phyloP scores from a whole-genome alignment of 306 rosid species.

The Senna siamea region DNA sequence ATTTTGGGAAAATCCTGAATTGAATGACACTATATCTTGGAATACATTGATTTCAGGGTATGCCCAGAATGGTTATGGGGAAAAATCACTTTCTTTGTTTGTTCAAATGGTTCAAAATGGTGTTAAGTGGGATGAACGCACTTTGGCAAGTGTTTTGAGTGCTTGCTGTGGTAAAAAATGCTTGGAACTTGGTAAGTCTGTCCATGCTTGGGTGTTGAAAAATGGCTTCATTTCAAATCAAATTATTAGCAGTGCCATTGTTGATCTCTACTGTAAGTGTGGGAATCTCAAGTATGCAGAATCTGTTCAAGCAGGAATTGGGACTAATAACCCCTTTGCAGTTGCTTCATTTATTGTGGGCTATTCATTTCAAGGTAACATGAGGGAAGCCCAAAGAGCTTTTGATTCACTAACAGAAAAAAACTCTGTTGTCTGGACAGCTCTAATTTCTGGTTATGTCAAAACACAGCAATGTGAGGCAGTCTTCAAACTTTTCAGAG shows the following conservation, averaged over 20 bases:
- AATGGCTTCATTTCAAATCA: slow-evolving; percentile 51
- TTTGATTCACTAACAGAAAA: slow-evolving; percentile 62
- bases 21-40: slow-evolving; percentile 72
- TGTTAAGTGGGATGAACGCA: slow-evolving; percentile 59
- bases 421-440: slow-evolving; percentile 69
- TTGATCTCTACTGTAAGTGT: slow-evolving; percentile 77
- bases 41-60: slow-evolving; percentile 78
- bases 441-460: slow-evolving; percentile 72
- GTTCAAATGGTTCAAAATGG: slow-evolving; percentile 55
- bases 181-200: slow-evolving; percentile 59
- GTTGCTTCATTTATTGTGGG: slow-evolving; percentile 64
- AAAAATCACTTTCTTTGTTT: slow-evolving; percentile 63
- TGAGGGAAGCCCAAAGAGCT: slow-evolving; percentile 61
- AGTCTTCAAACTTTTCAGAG: slow-evolving; percentile 64
- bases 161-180: slow-evolving; percentile 65
- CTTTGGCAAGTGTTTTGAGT: slow-evolving; percentile 70
- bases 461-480: slow-evolving; percentile 63
- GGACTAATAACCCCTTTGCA: slow-evolving; percentile 49
- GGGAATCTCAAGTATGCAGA: slow-evolving; percentile 69
- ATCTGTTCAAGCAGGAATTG: slow-evolving; percentile 44
- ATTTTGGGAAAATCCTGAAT: slow-evolving; percentile 52
- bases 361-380: slow-evolving; percentile 68
- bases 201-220: slow-evolving; percentile 72
- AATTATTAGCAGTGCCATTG: slow-evolving; percentile 66
- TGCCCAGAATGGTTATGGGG: slow-evolving; percentile 58